Percentiles rank a stretch among this genome's conserved stretches.
phyloP scores from a whole-genome alignment of 2,329 filamentous ascomycete genomes.

The Pseudopyrenochaeta lycopersici region DNA sequence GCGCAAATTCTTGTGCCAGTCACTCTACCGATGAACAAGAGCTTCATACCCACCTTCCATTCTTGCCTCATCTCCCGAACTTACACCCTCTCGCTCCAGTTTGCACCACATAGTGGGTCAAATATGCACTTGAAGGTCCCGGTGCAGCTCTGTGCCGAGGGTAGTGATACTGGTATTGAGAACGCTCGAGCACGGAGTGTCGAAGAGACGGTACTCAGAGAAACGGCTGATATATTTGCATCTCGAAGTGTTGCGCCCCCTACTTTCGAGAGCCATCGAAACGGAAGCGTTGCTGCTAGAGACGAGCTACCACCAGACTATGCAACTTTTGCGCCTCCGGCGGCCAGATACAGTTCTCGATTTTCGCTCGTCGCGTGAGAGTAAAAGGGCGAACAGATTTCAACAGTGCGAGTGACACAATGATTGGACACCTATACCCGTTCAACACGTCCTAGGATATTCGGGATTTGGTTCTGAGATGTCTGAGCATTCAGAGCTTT shows the following conservation, averaged over 20 bases:
- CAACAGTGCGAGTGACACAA: background rate
- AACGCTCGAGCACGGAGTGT: constrained; percentile 42
- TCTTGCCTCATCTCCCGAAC: constrained; percentile 71
- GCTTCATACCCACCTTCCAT: constrained; percentile 75
- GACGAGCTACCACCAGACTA: constrained; percentile 44
- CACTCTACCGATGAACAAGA: constrained; percentile 66
- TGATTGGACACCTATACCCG: background rate
- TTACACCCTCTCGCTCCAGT: constrained; percentile 68
- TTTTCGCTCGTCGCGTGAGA: constrained; percentile 6
- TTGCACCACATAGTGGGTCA: constrained; percentile 57
- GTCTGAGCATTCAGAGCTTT: no score
- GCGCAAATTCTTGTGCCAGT: constrained; percentile 71
- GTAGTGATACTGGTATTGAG: constrained; percentile 44
- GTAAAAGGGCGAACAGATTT: no score
- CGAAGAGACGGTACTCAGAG: constrained; percentile 34
- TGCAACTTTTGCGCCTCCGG: constrained; percentile 24
- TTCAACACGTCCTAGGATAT: no score
- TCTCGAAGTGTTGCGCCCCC: constrained; percentile 48
- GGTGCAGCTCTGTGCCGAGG: constrained; percentile 54
- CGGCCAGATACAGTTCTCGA: constrained; percentile 10
- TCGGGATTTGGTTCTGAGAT: no score
- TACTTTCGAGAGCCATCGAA: constrained; percentile 11
- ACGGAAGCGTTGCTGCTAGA: constrained; percentile 9
- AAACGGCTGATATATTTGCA: constrained; percentile 45
- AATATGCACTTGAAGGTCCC: constrained; percentile 55